Evolutionary conservation across 2,329 filamentous ascomycete species (phyloP).

Genomic region (Aspergillus viridinutans): DNA sequence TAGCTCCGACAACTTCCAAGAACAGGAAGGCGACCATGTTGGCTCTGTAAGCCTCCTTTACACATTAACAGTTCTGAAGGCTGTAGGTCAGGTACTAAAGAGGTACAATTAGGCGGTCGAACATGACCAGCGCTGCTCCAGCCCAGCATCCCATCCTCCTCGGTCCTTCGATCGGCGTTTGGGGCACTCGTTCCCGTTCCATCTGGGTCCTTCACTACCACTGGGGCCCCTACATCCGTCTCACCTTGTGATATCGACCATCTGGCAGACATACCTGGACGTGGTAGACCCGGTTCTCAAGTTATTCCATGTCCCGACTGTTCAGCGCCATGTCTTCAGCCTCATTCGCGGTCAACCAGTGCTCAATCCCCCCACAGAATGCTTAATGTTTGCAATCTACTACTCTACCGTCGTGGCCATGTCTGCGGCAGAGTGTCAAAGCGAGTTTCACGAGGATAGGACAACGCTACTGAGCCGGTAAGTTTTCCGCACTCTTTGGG

Average conservation of each 20-base stretch:
- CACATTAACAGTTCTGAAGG: too few relatives aligned
- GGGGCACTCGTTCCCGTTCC: neutral
- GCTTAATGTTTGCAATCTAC: constrained; percentile 16
- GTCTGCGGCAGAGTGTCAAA: constrained; percentile 9
- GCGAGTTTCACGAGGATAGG: constrained; percentile 11
- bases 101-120: too few relatives aligned
- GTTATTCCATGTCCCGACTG: constrained; percentile 51
- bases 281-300: constrained; percentile 54
- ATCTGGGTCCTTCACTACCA: neutral
- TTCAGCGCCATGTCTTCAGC: constrained; percentile 46
- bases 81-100: too few relatives aligned
- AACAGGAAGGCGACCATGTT: too few relatives aligned
- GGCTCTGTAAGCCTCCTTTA: too few relatives aligned
- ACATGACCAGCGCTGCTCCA: too few relatives aligned
- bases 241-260: constrained; percentile 2
- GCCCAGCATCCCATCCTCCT: too few relatives aligned
- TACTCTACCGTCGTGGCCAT: constrained; percentile 14
- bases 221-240: constrained; percentile 1
- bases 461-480: constrained; percentile 9
- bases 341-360: constrained; percentile 17
- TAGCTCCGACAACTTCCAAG: too few relatives aligned
- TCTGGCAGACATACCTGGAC: constrained; percentile 21
- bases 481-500: neutral
- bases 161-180: too few relatives aligned
- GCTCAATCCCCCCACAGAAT: constrained; percentile 1